Evolutionary conservation across 495 filamentous ascomycete species (phyloP).

Genomic region (Stereocaulon alpinum): DNA sequence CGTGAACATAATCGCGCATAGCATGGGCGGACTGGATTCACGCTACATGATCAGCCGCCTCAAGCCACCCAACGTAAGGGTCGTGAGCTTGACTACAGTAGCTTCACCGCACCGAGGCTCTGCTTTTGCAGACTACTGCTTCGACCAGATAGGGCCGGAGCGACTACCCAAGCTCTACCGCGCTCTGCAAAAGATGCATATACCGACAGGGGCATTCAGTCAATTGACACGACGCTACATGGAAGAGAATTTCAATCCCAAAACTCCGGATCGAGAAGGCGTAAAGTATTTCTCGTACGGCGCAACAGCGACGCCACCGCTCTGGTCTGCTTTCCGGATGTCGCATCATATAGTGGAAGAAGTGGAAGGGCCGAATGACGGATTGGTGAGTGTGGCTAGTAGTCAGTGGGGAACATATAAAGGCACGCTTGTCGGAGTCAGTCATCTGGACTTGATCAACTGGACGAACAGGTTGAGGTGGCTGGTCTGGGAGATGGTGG

Average conservation of each 20-base stretch:
- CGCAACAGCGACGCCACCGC: conserved; percentile 54
- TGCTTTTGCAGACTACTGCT: conserved; percentile 73
- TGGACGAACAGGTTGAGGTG: conserved; percentile 82
- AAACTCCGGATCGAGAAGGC: conserved; percentile 58
- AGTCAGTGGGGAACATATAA: conserved; percentile 87
- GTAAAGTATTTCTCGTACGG: conserved; percentile 93
- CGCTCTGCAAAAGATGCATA: conserved; percentile 50
- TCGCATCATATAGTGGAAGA: conserved; percentile 61
- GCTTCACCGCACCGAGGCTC: conserved; percentile 81
- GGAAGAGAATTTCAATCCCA: conserved; percentile 70
- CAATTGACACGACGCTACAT: conserved; percentile 81
- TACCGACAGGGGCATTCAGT: conserved; percentile 73
- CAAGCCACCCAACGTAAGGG: conserved; percentile 57
- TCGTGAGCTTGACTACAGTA: conserved; percentile 75
- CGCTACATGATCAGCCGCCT: conserved; percentile 85
- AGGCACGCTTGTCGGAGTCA: conserved; percentile 79
- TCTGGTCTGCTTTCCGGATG: conserved; percentile 63
- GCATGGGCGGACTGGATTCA: conserved; percentile 82
- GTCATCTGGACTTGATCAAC: conserved; percentile 89
- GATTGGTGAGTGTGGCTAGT: conserved; percentile 80
- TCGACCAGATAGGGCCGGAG: conserved; percentile 55
- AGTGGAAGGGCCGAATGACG: conserved; percentile 79
- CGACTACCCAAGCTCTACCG: conserved; percentile 61
- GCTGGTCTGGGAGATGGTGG: conserved; percentile 55
- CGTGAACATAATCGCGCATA: conserved; percentile 85